Base-by-base conservation (phyloP, 2,329 filamentous ascomycete genomes). In the Elsinoe arachidis region DNA sequence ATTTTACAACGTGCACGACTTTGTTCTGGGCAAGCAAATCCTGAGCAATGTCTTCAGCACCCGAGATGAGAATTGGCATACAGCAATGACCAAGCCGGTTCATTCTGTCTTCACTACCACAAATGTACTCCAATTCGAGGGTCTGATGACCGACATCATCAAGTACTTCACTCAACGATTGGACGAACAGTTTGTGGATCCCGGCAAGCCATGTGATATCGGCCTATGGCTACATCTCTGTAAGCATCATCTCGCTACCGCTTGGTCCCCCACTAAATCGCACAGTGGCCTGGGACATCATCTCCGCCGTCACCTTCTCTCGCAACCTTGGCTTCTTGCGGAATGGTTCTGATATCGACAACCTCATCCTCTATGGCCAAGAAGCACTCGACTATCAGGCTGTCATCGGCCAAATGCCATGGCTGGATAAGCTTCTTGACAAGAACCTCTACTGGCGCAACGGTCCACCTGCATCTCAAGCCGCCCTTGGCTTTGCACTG, bases 151-250 rank as follows among this genome's bases (percentile, higher is more conserved):
- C 21, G 38, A 33, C 26, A 56, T 44, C 23, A 44, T 56, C 26
- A 21, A 35, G 15, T 56, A 56, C 33, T 56, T 56, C 12, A 34
- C 5, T 15, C 15, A 41, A 12, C 53, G 53, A 12, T 11, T 56
- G 21, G 53, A 46, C 10, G 53, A 56, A 43, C 53, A 44, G 6
- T 44, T 43, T 46, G 26, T 35, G 2, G 11, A 1, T 2, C n/a
- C 37, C 19, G 35, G 21, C 19, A 34, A 56, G 53, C 30, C 38
- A n/a, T 41, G 38, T 15, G 38, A 56, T 14, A 44, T 56, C 15
- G 53, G 41, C 19, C 53, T 56, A n/a, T 56, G 53, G 53, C 26
- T 56, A 3, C 53, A 56, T 35, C 53, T 56, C 10, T 34, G 46
- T 51, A 35, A 26, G 46, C 34, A 4, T 12, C 21, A 21, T 19